These are phyloP conservation scores for Termitomyces sp. DNA, from an alignment of 768 basidiomycete genomes.

Conservation along the genomic window DNA sequence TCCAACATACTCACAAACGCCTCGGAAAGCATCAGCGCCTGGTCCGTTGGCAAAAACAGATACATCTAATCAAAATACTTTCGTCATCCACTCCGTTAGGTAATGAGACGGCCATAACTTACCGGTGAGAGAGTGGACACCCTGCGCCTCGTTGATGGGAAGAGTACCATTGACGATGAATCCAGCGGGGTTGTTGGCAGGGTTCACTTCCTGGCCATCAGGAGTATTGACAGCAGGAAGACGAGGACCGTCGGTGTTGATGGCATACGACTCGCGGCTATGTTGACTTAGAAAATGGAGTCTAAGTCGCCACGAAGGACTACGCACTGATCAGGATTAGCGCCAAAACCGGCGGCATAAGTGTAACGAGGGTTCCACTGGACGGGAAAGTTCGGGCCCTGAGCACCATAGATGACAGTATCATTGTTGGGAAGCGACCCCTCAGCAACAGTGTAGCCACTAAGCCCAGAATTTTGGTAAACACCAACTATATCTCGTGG, in stretches of 20 bases:
- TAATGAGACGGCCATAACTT: background rate
- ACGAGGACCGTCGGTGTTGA: conserved; percentile 31
- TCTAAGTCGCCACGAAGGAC: background rate
- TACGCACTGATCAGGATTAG: conserved; percentile 35
- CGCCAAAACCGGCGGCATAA: conserved; percentile 35
- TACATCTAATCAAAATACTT: conserved; percentile 22
- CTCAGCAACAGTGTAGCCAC: conserved; percentile 33
- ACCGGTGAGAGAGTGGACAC: conserved; percentile 37
- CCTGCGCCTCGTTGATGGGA: conserved; percentile 26
- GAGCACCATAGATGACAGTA: conserved; percentile 29
- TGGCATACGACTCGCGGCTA: conserved; percentile 31
- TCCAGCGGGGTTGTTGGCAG: conserved; percentile 27
- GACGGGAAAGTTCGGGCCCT: conserved; percentile 40
- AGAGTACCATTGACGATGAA: conserved; percentile 33
- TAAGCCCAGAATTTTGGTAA: conserved; percentile 32
- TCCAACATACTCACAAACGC: conserved; percentile 29
- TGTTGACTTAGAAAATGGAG: background rate
- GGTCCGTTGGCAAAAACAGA: conserved; percentile 40
- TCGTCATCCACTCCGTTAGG: no score
- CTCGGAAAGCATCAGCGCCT: conserved; percentile 34
- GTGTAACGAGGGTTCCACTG: conserved; percentile 38
- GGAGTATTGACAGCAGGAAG: conserved; percentile 24
- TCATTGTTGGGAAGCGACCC: conserved; percentile 32
- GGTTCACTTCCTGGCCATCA: conserved; percentile 26
- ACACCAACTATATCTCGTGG: conserved; percentile 24